Evolutionary conservation across 2,329 filamentous ascomycete species (phyloP).

Genomic region (Penicillium occitanis): DNA sequence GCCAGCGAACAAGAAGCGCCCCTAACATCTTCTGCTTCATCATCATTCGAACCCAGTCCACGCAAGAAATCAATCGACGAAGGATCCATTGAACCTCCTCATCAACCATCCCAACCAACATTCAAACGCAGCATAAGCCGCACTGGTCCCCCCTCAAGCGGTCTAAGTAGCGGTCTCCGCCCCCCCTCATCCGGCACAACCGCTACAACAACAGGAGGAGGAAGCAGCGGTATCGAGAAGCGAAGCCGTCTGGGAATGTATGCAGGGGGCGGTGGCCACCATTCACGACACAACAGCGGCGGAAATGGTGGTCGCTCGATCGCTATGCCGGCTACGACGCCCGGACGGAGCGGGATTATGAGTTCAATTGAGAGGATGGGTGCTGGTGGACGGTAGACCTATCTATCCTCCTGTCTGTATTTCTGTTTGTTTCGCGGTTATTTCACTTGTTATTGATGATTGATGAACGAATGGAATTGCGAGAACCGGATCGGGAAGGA

Average conservation of each 20-base stretch:
- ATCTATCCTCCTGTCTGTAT: not conserved
- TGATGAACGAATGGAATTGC: not conserved
- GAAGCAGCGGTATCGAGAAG: conserved; percentile 30
- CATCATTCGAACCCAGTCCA: not conserved
- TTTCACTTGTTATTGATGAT: not conserved
- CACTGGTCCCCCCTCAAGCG: conserved; percentile 20
- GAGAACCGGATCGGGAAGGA: not conserved
- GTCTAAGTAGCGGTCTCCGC: conserved; percentile 31
- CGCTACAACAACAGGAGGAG: conserved; percentile 23
- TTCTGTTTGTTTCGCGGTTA: not conserved
- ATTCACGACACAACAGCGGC: conserved; percentile 38
- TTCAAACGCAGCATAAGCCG: conserved; percentile 24
- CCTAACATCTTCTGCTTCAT: not conserved
- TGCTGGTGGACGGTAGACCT: conserved; percentile 36
- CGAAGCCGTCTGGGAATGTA: conserved; percentile 32
- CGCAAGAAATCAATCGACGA: conserved; percentile 12
- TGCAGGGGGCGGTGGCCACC: conserved; percentile 28
- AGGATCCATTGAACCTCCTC: conserved; percentile 23
- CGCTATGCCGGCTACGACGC: conserved; percentile 33
- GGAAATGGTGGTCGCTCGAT: conserved; percentile 35
- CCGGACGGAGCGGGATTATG: conserved; percentile 71
- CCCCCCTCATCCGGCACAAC: conserved; percentile 29
- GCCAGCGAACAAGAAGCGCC: conserved; percentile 16
- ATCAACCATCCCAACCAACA: not conserved
- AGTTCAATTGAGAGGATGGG: conserved; percentile 88